phyloP scores from a whole-genome alignment of 768 basidiomycete species.

The Hygrophorus pudorinus region DNA sequence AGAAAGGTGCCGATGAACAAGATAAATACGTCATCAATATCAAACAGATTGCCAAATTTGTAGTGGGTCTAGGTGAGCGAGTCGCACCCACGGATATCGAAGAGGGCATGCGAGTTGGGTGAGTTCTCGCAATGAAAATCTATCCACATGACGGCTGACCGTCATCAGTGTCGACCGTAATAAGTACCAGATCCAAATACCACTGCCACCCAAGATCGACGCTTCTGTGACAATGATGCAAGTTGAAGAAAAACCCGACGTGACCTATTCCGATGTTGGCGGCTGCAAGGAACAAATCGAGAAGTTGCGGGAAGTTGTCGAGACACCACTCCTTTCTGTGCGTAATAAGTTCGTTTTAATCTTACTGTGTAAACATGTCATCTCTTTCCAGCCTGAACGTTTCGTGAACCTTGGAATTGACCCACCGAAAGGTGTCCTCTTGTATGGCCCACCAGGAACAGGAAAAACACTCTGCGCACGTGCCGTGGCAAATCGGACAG shows the following conservation, averaged over 20 bases:
- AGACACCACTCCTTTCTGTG: slow-evolving; percentile 89
- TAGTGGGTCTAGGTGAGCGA: slow-evolving; percentile 92
- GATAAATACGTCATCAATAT: slow-evolving; percentile 99
- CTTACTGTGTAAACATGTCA: slow-evolving; percentile 9
- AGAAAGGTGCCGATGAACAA: slow-evolving; percentile 97
- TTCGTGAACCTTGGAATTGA: slow-evolving; percentile 98
- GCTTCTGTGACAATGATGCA: slow-evolving; percentile 99
- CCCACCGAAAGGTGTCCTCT: slow-evolving; percentile 94
- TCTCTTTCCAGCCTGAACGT: slow-evolving; percentile 76
- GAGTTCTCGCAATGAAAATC: slow-evolving; percentile 20
- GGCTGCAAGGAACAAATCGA: slow-evolving; percentile 99
- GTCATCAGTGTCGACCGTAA: slow-evolving; percentile 76
- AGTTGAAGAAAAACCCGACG: slow-evolving; percentile 97
- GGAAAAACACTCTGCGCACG: slow-evolving; percentile 98
- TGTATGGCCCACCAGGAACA: slow-evolving; percentile 95
- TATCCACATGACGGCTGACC: not conserved
- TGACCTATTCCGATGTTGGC: slow-evolving; percentile 95
- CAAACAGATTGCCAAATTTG: slow-evolving; percentile 99
- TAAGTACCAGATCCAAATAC: slow-evolving; percentile 98
- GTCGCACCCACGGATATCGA: slow-evolving; percentile 98
- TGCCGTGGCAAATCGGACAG: slow-evolving; percentile 96
- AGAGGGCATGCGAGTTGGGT: slow-evolving; percentile 99
- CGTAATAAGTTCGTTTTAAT: slow-evolving; percentile 17
- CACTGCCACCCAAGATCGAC: slow-evolving; percentile 96
- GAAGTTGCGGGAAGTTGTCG: slow-evolving; percentile 96